Evolutionary conservation across 306 rosid species (phyloP), one percentile per base, ranked within the genome.

Genomic region (Sphenostylis stenocarpa): DNA sequence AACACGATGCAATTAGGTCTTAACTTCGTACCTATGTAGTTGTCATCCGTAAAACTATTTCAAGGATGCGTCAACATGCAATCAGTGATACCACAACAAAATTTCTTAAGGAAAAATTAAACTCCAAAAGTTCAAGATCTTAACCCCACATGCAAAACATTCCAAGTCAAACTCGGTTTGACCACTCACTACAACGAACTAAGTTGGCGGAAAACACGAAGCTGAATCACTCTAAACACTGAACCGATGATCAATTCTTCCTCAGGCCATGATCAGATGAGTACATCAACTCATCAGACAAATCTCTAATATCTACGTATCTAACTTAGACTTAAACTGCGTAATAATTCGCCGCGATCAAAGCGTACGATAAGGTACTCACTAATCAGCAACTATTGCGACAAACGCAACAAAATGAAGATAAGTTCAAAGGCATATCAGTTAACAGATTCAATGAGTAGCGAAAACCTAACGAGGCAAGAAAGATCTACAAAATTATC

Each of bases 281-380:
- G 14, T 17, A 76, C 66, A 81, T 81, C 70, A 76, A 10, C 33
- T 57, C 36, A 67, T 41, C 53, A 67, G 47, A 13, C 45, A 29
- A 52, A 52, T 58, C 38, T 34, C 38, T 34, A 67, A 36, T 19
- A 67, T 38, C 60, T 4, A 48, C 20, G 14, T 67, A 67, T 60
- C 60, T 4, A 58, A 29, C 14, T 67, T 24, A 75, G n/a, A 41
- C 4, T n/a, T 4, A 70, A 53, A 47, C 81, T 14, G 65, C 26
- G 73, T 15, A 16, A 20, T 64, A 53, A 6, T 52, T 53, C 15
- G 1, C 21, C 15, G 1, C 47, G 7, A 52, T 15, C n/a, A 45
- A 7, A 45, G 17, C 51, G 4, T 14, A 15, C 6, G n/a, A n/a
- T n/a, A 52, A 26, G 17, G 2, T 12, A 28, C 2, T 9, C 12